A percentile compares a stretch with the other conserved stretches of the same genome.
phyloP scores from a whole-genome alignment of 495 filamentous ascomycete genomes.

The Chaetomium cochliodes region DNA sequence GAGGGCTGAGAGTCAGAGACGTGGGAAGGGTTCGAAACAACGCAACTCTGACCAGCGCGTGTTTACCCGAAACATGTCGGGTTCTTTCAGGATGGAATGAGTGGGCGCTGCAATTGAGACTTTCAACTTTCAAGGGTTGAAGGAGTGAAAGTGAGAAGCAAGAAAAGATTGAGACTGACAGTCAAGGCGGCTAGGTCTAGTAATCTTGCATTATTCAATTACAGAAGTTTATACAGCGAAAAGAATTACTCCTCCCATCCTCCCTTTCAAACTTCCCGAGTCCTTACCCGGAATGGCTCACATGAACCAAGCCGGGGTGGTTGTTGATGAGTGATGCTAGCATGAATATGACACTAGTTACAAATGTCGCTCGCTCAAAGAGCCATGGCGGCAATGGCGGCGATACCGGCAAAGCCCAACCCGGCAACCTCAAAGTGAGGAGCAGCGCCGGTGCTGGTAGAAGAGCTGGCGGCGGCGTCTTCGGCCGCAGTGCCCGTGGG shows the following conservation, averaged over 20 bases:
- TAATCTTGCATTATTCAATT: not conserved
- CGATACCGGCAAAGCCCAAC: slow-evolving; percentile 19
- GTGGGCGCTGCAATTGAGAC: not conserved
- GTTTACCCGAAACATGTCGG: no score
- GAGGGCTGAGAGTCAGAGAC: no score
- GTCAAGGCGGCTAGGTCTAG: not conserved
- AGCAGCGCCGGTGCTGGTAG: slow-evolving; percentile 12
- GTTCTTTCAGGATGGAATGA: no score
- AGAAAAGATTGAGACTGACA: no score
- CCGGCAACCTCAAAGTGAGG: slow-evolving; percentile 10
- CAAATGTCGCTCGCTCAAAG: not conserved
- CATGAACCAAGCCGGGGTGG: not conserved
- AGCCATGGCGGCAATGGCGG: slow-evolving; percentile 18
- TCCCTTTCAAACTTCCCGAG: not conserved
- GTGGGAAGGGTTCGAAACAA: not conserved
- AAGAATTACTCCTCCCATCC: not conserved
- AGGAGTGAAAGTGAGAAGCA: not conserved
- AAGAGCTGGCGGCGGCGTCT: not conserved
- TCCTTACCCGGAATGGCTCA: no score
- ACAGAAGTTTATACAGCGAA: not conserved
- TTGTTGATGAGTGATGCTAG: not conserved
- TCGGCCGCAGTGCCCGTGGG: not conserved
- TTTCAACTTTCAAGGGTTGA: not conserved
- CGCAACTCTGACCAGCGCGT: not conserved
- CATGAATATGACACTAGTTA: no score